Base-by-base conservation (phyloP, 768 basidiomycete species). In the Lepiota venenata region DNA sequence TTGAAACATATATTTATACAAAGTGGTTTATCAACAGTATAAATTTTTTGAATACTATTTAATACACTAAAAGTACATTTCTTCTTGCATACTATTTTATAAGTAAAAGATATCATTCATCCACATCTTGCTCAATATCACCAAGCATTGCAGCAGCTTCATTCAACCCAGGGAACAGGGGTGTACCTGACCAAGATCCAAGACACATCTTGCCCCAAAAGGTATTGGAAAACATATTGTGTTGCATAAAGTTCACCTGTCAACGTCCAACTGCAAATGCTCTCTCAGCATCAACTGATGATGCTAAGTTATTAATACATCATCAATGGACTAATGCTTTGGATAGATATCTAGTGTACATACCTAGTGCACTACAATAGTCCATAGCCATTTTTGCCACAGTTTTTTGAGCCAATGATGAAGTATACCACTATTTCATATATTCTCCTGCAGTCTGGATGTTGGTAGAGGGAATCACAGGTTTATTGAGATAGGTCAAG, bases 281-380 rank as follows among this genome's bases (percentile, higher is more conserved):
- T 37, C 61, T 61, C 48, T 73, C 70, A n/a, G 67, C 69, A 64
- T 72, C 70, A 44, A 71, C 71, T 25, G 70, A 72, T 29, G 58
- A 58, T 11, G 64, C 64, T 65, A n/a, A n/a, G n/a, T 38, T 50
- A 38, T 55, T 21, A 43, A 46, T 32, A 27, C n/a, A 16, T 36
- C 21, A 41, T 37, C 22, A 32, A 35, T 29, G 20, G 20, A 21
- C 2, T 15, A 38, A 36, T 1, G 29, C 16, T 45, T 12, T 10
- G 36, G 20, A 21, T 16, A n/a, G 11, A 18, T 9, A 36, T n/a
- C n/a, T n/a, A 53, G n/a, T 49, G 12, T 4, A 58, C 58, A 21
- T 59, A 61, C 61, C 60, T 15, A 66, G 68, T 44, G 66, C 63
- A 1, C 65, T 65, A 36, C 62, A 61, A 44, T 61, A 68, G 36